Percentiles rank a stretch among this genome's conserved stretches.
These are phyloP conservation scores for Stachybotrys elegans DNA, from an alignment of 2,329 filamentous ascomycete species.

Conservation along the genomic window DNA sequence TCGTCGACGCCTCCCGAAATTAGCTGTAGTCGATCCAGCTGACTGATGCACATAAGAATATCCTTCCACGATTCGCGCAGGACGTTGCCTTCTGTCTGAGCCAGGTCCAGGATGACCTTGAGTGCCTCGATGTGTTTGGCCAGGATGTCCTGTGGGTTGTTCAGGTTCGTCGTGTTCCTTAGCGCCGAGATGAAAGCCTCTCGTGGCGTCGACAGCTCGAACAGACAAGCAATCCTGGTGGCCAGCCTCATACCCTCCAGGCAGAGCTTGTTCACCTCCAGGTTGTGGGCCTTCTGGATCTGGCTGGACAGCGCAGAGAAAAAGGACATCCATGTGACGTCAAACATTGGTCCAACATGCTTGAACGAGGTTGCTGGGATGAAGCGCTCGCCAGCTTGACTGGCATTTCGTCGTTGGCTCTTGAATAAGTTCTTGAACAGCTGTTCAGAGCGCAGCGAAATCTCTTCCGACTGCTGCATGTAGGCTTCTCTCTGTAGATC, in stretches of 20 bases:
- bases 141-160: slow-evolving; percentile 91
- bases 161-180: slow-evolving; percentile 90
- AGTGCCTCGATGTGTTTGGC: slow-evolving; percentile 95
- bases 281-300: slow-evolving; percentile 87
- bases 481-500: slow-evolving; percentile 92
- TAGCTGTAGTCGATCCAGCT: slow-evolving; percentile 90
- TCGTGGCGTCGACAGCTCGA: slow-evolving; percentile 86
- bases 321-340: slow-evolving; percentile 99
- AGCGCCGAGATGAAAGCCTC: slow-evolving; percentile 93
- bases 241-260: slow-evolving; percentile 94
- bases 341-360: slow-evolving; percentile 97
- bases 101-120: slow-evolving; percentile 85
- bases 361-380: slow-evolving; percentile 91
- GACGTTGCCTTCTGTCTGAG: slow-evolving; percentile 86
- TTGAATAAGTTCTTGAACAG: slow-evolving; percentile 91
- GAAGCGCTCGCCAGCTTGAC: slow-evolving; percentile 66
- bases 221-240: slow-evolving; percentile 87
- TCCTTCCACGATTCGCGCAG: slow-evolving; percentile 92
- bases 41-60: slow-evolving; percentile 89
- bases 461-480: slow-evolving; percentile 91
- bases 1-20: slow-evolving; percentile 95
- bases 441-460: slow-evolving; percentile 67
- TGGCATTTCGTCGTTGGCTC: slow-evolving; percentile 76
- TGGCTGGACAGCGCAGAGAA: slow-evolving; percentile 90
- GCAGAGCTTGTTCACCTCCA: slow-evolving; percentile 87